A percentile compares a stretch with the other conserved stretches of the same genome.
These are phyloP conservation scores for Vigna nakashimae DNA, from an alignment of 306 rosid genomes.

Conservation along the genomic window DNA sequence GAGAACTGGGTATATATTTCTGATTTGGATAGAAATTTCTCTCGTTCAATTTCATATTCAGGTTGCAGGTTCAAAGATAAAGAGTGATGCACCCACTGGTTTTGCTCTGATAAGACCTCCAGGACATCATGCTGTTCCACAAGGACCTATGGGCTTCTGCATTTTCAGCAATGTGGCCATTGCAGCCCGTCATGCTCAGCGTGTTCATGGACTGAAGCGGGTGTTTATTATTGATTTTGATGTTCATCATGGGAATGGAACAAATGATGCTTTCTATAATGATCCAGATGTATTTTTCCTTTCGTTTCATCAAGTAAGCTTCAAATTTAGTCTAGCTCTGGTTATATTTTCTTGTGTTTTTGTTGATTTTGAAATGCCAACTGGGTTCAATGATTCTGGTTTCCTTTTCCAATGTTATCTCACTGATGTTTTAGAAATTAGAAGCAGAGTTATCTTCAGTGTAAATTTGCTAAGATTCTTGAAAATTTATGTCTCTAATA, in stretches of 20 bases:
- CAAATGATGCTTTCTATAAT: constrained; percentile 89
- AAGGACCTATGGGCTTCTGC: constrained; percentile 96
- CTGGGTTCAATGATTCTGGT: constrained; percentile 1
- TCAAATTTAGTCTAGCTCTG: constrained; percentile 30
- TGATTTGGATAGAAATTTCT: constrained; percentile 23
- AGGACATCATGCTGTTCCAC: constrained; percentile 94
- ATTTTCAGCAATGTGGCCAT: constrained; percentile 91
- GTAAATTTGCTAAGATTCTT: constrained; percentile 3
- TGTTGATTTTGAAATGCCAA: constrained; percentile 38
- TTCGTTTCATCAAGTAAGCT: constrained; percentile 93
- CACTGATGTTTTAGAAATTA: neutral
- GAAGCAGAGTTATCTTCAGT: constrained; percentile 1
- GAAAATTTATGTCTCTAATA: neutral
- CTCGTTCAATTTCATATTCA: constrained; percentile 42
- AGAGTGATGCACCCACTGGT: constrained; percentile 70
- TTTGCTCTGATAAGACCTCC: constrained; percentile 98
- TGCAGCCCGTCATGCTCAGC: constrained; percentile 94
- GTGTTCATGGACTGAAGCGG: constrained; percentile 78
- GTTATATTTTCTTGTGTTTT: neutral
- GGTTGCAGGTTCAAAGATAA: constrained; percentile 77
- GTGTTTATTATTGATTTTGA: constrained; percentile 94
- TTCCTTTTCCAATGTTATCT: constrained; percentile 9
- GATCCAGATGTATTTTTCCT: constrained; percentile 91
- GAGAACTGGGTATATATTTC: constrained; percentile 20
- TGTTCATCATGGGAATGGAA: constrained; percentile 96